Percentiles rank a stretch among this genome's conserved stretches.
phyloP scores from a whole-genome alignment of 768 basidiomycete species.

The Collybia sp. region DNA sequence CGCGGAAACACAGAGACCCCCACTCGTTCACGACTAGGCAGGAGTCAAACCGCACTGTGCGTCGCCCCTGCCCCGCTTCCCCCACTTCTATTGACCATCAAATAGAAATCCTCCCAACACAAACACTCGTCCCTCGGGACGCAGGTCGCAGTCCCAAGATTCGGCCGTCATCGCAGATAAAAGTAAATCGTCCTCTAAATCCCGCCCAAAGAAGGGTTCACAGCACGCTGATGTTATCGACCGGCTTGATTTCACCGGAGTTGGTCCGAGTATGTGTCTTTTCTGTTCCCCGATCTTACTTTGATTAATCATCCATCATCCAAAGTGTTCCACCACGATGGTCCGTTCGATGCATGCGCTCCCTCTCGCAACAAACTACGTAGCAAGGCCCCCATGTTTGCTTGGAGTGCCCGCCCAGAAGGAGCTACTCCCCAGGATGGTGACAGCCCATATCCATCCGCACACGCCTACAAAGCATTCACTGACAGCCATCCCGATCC shows the following conservation, averaged over 20 bases:
- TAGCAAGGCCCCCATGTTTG: conserved; percentile 77
- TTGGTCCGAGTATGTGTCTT: conserved; percentile 68
- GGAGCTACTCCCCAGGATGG: conserved; percentile 30
- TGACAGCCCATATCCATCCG: conserved; percentile 50
- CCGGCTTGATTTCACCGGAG: conserved; percentile 80
- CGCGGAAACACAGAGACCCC: conserved; percentile 32
- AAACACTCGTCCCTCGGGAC: conserved; percentile 26
- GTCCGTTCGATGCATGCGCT: conserved; percentile 89
- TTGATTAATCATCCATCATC: conserved; percentile 12
- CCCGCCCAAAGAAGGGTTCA: conserved; percentile 64
- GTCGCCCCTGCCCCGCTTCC: conserved; percentile 17
- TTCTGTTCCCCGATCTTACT: conserved; percentile 7
- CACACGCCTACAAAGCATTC: conserved; percentile 41
- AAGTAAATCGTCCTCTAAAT: conserved; percentile 34
- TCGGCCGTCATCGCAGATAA: conserved; percentile 31
- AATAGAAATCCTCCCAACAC: conserved; percentile 13
- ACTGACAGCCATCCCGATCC: conserved; percentile 50
- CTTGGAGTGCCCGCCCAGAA: conserved; percentile 50
- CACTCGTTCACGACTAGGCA: conserved; percentile 44
- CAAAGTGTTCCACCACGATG: conserved; percentile 88
- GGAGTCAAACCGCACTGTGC: conserved; percentile 56
- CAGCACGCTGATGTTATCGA: conserved; percentile 88
- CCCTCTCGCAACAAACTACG: conserved; percentile 83
- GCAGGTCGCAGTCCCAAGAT: conserved; percentile 46
- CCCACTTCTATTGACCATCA: conserved; percentile 11